Base-by-base conservation (phyloP, 2,329 filamentous ascomycete species). In the Fusarium torulosum region DNA sequence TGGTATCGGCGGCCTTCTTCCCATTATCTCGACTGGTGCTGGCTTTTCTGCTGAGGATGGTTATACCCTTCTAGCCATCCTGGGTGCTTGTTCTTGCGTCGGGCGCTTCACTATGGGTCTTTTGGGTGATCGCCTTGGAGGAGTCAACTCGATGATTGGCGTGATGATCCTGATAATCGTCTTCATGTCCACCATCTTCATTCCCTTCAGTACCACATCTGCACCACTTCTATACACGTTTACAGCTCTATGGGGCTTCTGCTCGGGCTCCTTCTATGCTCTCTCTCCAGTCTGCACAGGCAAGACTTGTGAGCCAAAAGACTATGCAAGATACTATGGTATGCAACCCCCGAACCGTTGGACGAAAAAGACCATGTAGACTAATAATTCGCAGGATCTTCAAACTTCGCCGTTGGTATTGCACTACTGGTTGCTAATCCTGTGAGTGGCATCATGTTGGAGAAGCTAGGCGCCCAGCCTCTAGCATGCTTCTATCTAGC, bases 401-500 rank as follows among this genome's bases (percentile, higher is more conserved):
- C 79, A 20, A 83, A 83, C 56, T 79, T 79, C 15, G 72, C 83
- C 4, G 81, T 80, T 4, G 78, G 78, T 10, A 80, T 84, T 35
- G 76, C 80, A 0, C 76, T 82, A 0, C 60, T 84, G 6, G 63
- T 84, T 3, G 78, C 80, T 0, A 79, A 82, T 0, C 83, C 83
- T 0, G 71, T 83, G 4, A 80, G 80, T 8, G 81, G 81, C 2
- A 73, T 82, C 49, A 72, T 84, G 67, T 67, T 84, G 0, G 76
- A 83, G 46, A 75, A 75, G 0, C 76, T 81, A 10, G 81, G 81
- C 0, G 78, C 80, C 1, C 73, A 76, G 57, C 71, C 77, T 3
- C 73, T 84, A 23, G 79, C 82, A 23, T 80, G 78, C 3, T 79
- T 84, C 33, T 83, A 81, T 63, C 76, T 81, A 4, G 80, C 74